Evolutionary conservation across 306 rosid species (phyloP), one percentile per base, ranked within the genome.

Genomic region (Psophocarpus tetragonolobus): DNA sequence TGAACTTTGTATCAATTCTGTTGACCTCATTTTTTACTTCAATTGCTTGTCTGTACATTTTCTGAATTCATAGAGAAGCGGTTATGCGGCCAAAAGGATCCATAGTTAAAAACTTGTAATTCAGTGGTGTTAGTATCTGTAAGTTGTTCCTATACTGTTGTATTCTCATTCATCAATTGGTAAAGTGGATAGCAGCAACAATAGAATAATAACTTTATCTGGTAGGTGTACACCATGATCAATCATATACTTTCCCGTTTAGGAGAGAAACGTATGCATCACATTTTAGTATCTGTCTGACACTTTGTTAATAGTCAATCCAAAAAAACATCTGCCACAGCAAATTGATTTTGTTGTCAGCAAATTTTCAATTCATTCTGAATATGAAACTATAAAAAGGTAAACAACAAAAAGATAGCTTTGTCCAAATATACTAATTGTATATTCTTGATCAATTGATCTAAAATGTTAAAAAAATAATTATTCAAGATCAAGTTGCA

Each of bases 1-100:
- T 94, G 81, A 94, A 94, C 82, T 74, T 81, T 36, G 95, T 90
- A 33, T 90, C 98, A 0, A 68, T 94, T 74, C 47, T 92, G 73
- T 72, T 94, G 80, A 94, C 98, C 82, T 27, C 94, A 29, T 21
- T 89, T 69, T 74, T 90, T 71, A 89, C 97, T 54, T 77, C 96
- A 44, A 17, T 89, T 3, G 90, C 90, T 68, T 88, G 92, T 83
- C 29, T 38, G 47, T 87, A 83, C 82, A 62, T 82, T 32, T 94
- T 94, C 73, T 94, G 79, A 88, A 74, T 47, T 56, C 44, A 18
- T 23, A 10, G 4, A 18, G 21, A 13, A 38, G 54, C 38, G 32
- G 44, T 41, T 30, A 14, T 57, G 67, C 27, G 75, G 50, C 63
- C 10, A 24, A 50, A 44, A 26, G 77, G 41, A 44, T 73, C 36